phyloP scores from a whole-genome alignment of 148 eudicot genomes.

The Rhododendron molle region DNA sequence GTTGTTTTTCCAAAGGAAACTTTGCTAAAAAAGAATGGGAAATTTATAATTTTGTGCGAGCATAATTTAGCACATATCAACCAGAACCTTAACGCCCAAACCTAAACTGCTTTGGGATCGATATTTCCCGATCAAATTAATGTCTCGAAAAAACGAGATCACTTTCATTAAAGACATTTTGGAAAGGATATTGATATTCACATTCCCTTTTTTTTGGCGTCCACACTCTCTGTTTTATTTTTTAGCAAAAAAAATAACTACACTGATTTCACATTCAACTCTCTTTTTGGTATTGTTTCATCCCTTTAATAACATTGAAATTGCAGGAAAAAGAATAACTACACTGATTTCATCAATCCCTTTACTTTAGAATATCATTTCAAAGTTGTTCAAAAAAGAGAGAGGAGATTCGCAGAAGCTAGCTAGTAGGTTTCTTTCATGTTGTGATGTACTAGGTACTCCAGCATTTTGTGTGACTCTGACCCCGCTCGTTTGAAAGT shows the following conservation, averaged over 20 bases:
- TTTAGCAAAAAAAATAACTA: no score
- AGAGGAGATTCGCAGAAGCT: not conserved
- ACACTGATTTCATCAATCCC: not conserved
- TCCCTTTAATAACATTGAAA: not conserved
- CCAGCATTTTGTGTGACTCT: no score
- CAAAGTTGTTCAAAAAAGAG: no score
- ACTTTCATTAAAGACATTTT: no score
- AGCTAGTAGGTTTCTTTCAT: not conserved
- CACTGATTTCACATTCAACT: no score
- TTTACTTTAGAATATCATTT: no score
- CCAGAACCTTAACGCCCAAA: not conserved
- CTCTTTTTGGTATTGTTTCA: no score
- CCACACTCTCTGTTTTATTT: no score
- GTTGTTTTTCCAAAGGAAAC: not conserved
- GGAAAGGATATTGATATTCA: no score
- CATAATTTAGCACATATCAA: not conserved
- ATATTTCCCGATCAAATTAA: not conserved
- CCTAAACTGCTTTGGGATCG: not conserved
- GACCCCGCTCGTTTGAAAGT: no score
- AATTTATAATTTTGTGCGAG: not conserved
- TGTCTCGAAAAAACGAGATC: not conserved
- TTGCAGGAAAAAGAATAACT: no score
- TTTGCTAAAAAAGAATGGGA: not conserved
- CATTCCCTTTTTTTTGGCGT: no score
- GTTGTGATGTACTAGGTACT: not conserved